These are phyloP conservation scores for Polychytrium aggregatum DNA, from an alignment of 192 early-diverging fungal genomes.

Conservation along the genomic window DNA sequence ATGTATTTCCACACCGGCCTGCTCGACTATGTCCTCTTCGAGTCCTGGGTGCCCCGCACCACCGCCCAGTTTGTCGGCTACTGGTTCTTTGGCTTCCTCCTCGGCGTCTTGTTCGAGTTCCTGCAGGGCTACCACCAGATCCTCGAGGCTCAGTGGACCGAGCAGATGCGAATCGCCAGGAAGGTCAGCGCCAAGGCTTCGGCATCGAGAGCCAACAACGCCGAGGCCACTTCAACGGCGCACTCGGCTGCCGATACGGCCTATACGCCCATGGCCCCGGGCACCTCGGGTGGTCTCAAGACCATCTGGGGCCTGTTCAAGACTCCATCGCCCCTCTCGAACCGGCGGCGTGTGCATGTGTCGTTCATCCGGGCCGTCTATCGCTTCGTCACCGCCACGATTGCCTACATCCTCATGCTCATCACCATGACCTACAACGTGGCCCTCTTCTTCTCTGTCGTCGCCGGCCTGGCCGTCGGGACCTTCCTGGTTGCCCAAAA, in stretches of 20 bases:
- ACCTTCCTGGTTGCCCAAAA: constrained; percentile 26
- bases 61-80: constrained; percentile 38
- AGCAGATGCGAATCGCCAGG: not conserved
- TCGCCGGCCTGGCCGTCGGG: constrained; percentile 38
- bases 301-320: too few species aligned
- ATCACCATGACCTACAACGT: constrained; percentile 58
- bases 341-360: too few species aligned
- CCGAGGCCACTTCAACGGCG: too few species aligned
- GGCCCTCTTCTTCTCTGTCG: constrained; percentile 42
- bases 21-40: constrained; percentile 49
- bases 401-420: constrained; percentile 46
- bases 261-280: not conserved
- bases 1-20: constrained; percentile 58
- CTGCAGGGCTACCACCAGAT: constrained; percentile 21
- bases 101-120: constrained; percentile 37
- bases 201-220: too few species aligned
- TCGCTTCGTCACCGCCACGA: constrained; percentile 25
- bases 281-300: not conserved
- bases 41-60: constrained; percentile 44
- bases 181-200: too few species aligned
- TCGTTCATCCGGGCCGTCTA: too few species aligned
- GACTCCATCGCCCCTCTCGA: too few species aligned
- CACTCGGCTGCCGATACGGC: not conserved
- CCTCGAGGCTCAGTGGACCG: constrained; percentile 14
- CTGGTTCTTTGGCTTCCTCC: constrained; percentile 40